Base-by-base conservation (phyloP, 2,329 filamentous ascomycete genomes). In the Zymoseptoria pseudotritici region DNA sequence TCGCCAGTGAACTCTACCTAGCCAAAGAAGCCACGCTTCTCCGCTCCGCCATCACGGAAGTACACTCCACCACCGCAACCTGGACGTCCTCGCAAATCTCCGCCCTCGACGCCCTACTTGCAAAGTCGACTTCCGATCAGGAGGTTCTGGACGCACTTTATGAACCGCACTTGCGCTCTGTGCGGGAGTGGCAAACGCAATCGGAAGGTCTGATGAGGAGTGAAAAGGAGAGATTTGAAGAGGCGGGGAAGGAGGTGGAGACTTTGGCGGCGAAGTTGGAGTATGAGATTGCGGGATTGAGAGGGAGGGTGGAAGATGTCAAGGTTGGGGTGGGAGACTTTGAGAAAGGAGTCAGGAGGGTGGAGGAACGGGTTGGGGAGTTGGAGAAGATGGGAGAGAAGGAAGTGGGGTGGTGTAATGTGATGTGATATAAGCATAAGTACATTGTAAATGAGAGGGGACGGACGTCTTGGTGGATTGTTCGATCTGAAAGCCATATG, bases 251-350 rank as follows among this genome's bases (percentile, higher is more conserved):
- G 72, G 89, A 94, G 64, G 80, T 97, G 13, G 91, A 96, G 72
- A 83, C 88, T 21, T 78, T 95, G 49, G 85, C 88, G 2, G 90
- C 91, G 20, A 92, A 92, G 74, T 80, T 97, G 58, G 92, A 97
- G 69, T 97, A 97, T 74, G 93, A 97, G 77, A 87, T 97, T 62
- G 84, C 88, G 61, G 85, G 86, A 17, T 78, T 97, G n/a, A 81
- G 86, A 54, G 85, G 86, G 54, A 91, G 91, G 68, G 87, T 96
- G 9, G 83, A 89, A 67, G 93, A 97, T 70, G 89, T 96, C 8
- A 91, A 96, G 70, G 88, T 91, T 62, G 89, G 89, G 0, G 85
- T 96, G 0, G 78, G 77, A 10, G 88, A 91, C 62, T 95, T 96
- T 73, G 89, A 92, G 73, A 81, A 83, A 54, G 88, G 92, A 6